These are phyloP conservation scores for Bauhinia variegata DNA, from an alignment of 306 rosid genomes.

Conservation along the genomic window DNA sequence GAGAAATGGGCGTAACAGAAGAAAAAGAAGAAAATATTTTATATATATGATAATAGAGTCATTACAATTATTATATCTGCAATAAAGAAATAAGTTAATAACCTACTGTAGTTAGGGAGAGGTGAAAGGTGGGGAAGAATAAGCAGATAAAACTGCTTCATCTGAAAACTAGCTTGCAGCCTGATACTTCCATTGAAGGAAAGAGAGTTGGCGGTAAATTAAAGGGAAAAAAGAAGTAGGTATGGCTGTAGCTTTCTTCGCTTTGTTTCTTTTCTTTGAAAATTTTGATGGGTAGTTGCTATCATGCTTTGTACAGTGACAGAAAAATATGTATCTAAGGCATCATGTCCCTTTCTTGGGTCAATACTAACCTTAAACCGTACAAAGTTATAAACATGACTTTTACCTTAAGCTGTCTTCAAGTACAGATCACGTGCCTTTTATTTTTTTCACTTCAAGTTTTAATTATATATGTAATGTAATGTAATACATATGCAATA, in stretches of 20 bases:
- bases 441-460: background rate
- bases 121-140: conserved; percentile 25
- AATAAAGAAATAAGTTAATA: conserved; percentile 37
- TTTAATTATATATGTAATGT: conserved; percentile 7
- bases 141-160: conserved; percentile 44
- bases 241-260: conserved; percentile 34
- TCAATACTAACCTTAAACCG: conserved; percentile 43
- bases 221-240: background rate
- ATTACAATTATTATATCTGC: conserved; percentile 8
- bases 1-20: background rate
- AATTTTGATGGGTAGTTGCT: conserved; percentile 39
- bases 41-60: conserved; percentile 10
- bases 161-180: conserved; percentile 23
- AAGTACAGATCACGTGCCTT: conserved; percentile 14
- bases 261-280: conserved; percentile 3
- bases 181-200: conserved; percentile 21
- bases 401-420: conserved; percentile 33
- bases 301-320: conserved; percentile 50
- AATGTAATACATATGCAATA: too few relatives aligned
- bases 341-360: conserved; percentile 38
- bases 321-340: conserved; percentile 24
- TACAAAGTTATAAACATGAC: conserved; percentile 55
- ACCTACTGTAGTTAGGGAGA: conserved; percentile 40
- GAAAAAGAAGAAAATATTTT: conserved; percentile 3
- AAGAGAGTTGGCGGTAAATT: background rate